Evolutionary conservation across 805 yeast species (phyloP), one percentile per base, ranked within the genome.

Genomic region (Candida vartiovaarae): DNA sequence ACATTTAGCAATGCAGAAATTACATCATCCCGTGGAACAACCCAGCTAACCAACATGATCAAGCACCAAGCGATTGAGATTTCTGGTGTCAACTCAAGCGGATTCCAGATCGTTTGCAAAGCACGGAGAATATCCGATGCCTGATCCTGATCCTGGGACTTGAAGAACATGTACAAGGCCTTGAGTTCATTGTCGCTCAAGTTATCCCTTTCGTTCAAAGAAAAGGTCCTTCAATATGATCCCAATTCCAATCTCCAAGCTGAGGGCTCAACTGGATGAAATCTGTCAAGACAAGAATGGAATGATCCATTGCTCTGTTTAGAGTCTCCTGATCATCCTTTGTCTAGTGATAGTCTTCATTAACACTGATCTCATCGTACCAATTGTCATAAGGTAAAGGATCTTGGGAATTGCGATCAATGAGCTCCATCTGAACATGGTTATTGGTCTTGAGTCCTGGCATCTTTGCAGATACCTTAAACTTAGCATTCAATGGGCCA

Each of bases 261-360:
- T 33, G 27, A 23, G 34, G 39, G 30, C 46, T 39, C 4, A 51
- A 39, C 2, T 42, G 30, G 15, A 56, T 26, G 15, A 49, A 35
- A 29, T 51, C 28, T 2, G 46, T 36, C 5, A 55, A 41, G 3
- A 38, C 20, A 34, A 58, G 60, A 7, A 61, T 39, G 0, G 61
- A 46, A 5, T 43, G 40, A 34, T 60, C 59, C 1, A 54, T 45
- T 3, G 66, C 65, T 42, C 53, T 44, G 25, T 72, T 55, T 1
- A 72, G 46, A 5, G 52, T 15, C 15, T 55, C 49, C 7, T 61
- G 43, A 38, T 80, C 85, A 0, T 52, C 39, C 11, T 48, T 50
- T 2, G 67, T 54, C 45, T 61, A 75, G 15, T 56, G 51, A 53
- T 81, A 81, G 6, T 65, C 53, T 52, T 81, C 87, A 50, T 72